phyloP scores from a whole-genome alignment of 306 rosid genomes.

The Castanea sativa region DNA sequence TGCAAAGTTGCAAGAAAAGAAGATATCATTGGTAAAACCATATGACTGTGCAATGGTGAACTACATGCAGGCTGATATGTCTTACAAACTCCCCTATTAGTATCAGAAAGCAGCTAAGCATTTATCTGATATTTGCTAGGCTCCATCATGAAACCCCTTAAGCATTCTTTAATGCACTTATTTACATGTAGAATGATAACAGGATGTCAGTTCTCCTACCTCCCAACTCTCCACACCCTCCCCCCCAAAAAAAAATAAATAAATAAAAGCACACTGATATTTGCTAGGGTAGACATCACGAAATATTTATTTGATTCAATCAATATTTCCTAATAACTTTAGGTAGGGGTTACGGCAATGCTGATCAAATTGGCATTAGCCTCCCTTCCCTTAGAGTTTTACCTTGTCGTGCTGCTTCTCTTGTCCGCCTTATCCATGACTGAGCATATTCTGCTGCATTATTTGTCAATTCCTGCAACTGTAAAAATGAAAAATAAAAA shows the following conservation, averaged over 20 bases:
- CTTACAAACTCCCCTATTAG: neutral
- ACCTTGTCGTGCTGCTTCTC: conserved; percentile 76
- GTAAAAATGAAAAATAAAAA: conserved; percentile 12
- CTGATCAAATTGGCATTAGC: neutral
- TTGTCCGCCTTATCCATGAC: conserved; percentile 74
- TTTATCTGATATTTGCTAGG: neutral
- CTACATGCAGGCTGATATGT: neutral
- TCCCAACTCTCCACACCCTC: too few species aligned
- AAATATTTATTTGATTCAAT: neutral
- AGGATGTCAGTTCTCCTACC: too few species aligned
- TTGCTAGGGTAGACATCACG: neutral
- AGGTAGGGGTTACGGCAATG: neutral
- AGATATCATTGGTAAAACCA: neutral
- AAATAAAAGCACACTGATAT: neutral
- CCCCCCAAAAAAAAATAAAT: too few species aligned
- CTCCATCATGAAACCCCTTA: neutral
- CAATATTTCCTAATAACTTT: neutral
- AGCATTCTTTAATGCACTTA: neutral
- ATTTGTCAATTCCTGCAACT: conserved; percentile 64
- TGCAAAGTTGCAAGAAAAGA: conserved; percentile 6
- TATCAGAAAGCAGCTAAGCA: neutral
- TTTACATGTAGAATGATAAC: too few species aligned
- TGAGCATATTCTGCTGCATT: conserved; percentile 66
- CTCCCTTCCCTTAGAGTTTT: conserved; percentile 12
- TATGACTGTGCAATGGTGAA: neutral